phyloP scores from a whole-genome alignment of 345 rosid genomes.

The Pistacia integerrima region DNA sequence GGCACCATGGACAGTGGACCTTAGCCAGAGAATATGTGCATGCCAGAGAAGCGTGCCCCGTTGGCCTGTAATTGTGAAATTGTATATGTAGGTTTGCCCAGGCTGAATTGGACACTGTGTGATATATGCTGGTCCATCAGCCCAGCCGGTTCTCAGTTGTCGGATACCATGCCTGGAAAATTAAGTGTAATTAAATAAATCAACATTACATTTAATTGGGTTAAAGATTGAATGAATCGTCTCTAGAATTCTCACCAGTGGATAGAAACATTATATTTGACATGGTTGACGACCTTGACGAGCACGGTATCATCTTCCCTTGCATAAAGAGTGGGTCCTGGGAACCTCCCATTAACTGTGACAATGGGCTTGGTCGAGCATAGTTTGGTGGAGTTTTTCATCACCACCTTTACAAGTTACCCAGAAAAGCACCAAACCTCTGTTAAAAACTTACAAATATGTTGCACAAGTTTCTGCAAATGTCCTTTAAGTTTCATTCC shows the following conservation, averaged over 20 bases:
- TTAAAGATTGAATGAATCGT: background rate
- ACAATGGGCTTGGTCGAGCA: slow-evolving; percentile 83
- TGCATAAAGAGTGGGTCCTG: slow-evolving; percentile 85
- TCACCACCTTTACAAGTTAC: slow-evolving; percentile 50
- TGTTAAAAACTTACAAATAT: background rate
- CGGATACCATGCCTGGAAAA: slow-evolving; percentile 74
- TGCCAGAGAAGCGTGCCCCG: slow-evolving; percentile 93
- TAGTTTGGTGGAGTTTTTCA: slow-evolving; percentile 64
- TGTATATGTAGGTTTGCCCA: slow-evolving; percentile 68
- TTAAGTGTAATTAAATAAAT: background rate
- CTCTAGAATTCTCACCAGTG: slow-evolving; percentile 63
- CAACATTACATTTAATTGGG: background rate
- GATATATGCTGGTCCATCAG: slow-evolving; percentile 93
- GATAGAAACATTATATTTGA: slow-evolving; percentile 77
- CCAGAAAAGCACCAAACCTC: background rate
- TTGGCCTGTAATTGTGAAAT: slow-evolving; percentile 90
- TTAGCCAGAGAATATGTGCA: slow-evolving; percentile 92
- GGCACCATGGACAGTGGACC: slow-evolving; percentile 86
- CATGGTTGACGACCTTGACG: slow-evolving; percentile 76
- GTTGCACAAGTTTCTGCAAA: background rate
- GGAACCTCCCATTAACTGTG: slow-evolving; percentile 80
- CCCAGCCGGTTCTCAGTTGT: slow-evolving; percentile 88
- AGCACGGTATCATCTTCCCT: slow-evolving; percentile 86
- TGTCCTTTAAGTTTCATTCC: too few relatives aligned
- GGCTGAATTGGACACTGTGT: slow-evolving; percentile 93